phyloP scores from a whole-genome alignment of 305 asterid genomes.

The Rubia balearica region DNA sequence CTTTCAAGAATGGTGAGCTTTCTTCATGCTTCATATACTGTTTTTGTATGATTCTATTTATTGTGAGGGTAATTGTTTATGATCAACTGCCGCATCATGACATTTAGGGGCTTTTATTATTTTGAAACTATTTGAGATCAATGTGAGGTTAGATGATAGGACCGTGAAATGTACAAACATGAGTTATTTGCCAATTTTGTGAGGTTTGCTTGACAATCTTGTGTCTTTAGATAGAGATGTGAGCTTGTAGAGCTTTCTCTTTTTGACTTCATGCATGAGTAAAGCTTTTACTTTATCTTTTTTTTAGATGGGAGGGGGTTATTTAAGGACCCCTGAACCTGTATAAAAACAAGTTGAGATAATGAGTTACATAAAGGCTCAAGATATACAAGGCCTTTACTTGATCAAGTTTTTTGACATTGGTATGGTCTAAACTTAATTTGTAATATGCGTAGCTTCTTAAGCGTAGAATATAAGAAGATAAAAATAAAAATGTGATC shows the following conservation, averaged over 20 bases:
- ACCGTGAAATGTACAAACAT: background rate
- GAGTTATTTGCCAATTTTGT: background rate
- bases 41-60: background rate
- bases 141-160: background rate
- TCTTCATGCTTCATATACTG: conserved; percentile 2
- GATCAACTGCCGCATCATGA: conserved; percentile 1
- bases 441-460: background rate
- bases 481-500: background rate
- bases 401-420: background rate
- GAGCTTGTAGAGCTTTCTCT: background rate
- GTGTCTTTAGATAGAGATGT: background rate
- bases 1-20: conserved; percentile 76
- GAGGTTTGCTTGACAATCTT: background rate
- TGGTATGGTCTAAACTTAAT: background rate
- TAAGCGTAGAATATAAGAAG: background rate
- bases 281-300: no score
- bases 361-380: no score
- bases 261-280: no score
- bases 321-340: no score
- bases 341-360: no score
- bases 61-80: background rate
- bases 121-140: background rate
- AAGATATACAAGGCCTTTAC: no score
- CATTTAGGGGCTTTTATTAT: background rate
- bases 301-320: no score